phyloP scores from a whole-genome alignment of 177 flowering plant genomes.

The Vitis hybrid region DNA sequence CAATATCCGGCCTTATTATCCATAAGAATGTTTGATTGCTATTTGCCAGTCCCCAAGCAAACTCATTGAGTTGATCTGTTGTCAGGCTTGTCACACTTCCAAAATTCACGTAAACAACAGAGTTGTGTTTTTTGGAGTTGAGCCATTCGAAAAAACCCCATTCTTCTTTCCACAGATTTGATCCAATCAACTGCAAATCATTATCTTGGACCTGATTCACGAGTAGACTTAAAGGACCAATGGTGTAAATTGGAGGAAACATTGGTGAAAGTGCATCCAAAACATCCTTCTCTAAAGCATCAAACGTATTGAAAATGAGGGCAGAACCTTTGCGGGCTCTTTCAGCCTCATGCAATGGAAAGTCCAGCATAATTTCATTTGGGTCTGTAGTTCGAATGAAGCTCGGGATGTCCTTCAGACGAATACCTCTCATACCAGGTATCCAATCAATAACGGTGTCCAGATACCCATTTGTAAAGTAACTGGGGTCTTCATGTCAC shows the following conservation, averaged over 20 bases:
- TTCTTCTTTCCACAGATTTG: constrained; percentile 42
- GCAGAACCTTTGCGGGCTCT: constrained; percentile 37
- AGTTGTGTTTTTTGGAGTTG: constrained; percentile 24
- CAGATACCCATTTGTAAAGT: constrained; percentile 36
- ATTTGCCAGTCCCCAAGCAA: constrained; percentile 42
- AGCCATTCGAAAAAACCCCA: constrained; percentile 34
- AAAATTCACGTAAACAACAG: constrained; percentile 43
- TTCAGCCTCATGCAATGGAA: constrained; percentile 3
- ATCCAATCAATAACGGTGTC: constrained; percentile 43
- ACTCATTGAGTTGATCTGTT: constrained; percentile 29
- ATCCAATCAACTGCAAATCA: constrained; percentile 14
- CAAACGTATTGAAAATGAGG: constrained; percentile 44
- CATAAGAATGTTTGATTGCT: constrained; percentile 33
- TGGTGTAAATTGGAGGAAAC: constrained; percentile 36
- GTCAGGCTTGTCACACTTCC: constrained; percentile 45
- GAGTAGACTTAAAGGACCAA: constrained; percentile 45
- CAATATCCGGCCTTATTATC: constrained; percentile 39
- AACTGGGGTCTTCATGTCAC: constrained; percentile 24
- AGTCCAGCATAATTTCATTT: constrained; percentile 33
- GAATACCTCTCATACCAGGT: constrained; percentile 44
- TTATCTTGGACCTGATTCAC: constrained; percentile 1
- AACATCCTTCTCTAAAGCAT: constrained; percentile 31
- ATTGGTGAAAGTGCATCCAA: constrained; percentile 25
- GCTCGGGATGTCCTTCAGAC: constrained; percentile 45
- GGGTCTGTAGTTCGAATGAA: constrained; percentile 50